phyloP scores from a whole-genome alignment of 352 stramenopile species.

The Phytophthora melonis region DNA sequence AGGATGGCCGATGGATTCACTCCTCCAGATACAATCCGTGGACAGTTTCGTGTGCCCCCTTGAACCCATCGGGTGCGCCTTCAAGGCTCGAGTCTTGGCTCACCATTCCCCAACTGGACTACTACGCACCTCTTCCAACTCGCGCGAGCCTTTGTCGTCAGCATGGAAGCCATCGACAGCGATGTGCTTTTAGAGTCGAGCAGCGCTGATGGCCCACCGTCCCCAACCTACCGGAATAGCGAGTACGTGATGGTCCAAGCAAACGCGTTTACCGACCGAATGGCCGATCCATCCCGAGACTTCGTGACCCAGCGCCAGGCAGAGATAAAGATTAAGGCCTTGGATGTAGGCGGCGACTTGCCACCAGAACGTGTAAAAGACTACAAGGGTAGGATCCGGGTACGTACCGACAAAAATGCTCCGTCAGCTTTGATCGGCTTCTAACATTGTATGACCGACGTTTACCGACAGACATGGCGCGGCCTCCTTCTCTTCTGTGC shows the following conservation, averaged over 20 bases:
- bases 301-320: conserved; percentile 35
- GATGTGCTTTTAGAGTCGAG: conserved; percentile 2
- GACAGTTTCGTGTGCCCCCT: conserved; percentile 7
- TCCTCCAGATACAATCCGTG: neutral
- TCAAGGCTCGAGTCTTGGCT: neutral
- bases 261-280: conserved; percentile 16
- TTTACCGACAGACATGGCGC: conserved; percentile 49
- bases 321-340: conserved; percentile 70
- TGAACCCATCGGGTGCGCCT: neutral
- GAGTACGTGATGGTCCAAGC: conserved; percentile 34
- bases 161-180: neutral
- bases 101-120: neutral
- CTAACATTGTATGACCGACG: neutral
- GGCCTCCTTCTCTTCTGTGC: conserved; percentile 57
- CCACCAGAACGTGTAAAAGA: conserved; percentile 48
- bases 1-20: neutral
- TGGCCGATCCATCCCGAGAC: conserved; percentile 22
- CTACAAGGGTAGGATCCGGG: conserved; percentile 75
- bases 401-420: conserved; percentile 13
- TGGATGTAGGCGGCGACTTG: conserved; percentile 40
- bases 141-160: neutral
- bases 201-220: neutral
- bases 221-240: conserved; percentile 26
- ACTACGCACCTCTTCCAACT: neutral
- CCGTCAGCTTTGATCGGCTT: neutral